Evolutionary conservation across 768 basidiomycete genomes (phyloP), one percentile per base, ranked within the genome.

Genomic region (Auriscalpium vulgare): DNA sequence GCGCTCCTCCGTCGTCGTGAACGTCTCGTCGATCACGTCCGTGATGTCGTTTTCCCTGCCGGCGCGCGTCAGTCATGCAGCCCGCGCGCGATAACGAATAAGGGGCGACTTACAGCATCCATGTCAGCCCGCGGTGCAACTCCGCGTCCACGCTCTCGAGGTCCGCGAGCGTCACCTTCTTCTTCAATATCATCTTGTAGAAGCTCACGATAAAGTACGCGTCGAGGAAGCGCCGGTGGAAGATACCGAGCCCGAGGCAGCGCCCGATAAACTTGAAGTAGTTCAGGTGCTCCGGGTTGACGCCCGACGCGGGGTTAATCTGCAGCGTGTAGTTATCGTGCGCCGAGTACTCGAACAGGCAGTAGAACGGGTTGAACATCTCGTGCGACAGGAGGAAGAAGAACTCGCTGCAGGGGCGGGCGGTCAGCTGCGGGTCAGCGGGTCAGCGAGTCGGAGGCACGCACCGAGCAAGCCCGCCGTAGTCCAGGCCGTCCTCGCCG

Each of bases 321-420:
- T 99, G 97, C 34, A 99, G 86, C 10, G 97, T 98, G 69, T 99
- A 99, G 73, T 99, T 98, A 78, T 98, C 97, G 75, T 97, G 95
- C 17, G 97, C 97, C 1, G 97, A 98, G 72, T 99, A 99, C 74
- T 99, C 97, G 74, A 99, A 99, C 10, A 99, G 78, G 71, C 97
- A 98, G 74, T 99, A 98, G 81, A 99, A 98, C 21, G 97, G 97
- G 72, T 98, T 97, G 79, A 99, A 98, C 97, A 99, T 98, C 73
- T 98, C 97, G 70, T 99, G 97, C 37, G 95, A 98, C 49, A 99
- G 81, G 56, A 99, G 76, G 88, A 98, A 99, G 81, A 99, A 99
- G 79, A 98, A 99, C 74, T 99, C 97, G 77, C 95, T 95, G 72
- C 46, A 56, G 21, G 17, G n/a, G n/a, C n/a, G n/a, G n/a, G 58